Evolutionary conservation across 164 flowering plant species (phyloP), one percentile per base, ranked within the genome.

Genomic region (Santalum album): DNA sequence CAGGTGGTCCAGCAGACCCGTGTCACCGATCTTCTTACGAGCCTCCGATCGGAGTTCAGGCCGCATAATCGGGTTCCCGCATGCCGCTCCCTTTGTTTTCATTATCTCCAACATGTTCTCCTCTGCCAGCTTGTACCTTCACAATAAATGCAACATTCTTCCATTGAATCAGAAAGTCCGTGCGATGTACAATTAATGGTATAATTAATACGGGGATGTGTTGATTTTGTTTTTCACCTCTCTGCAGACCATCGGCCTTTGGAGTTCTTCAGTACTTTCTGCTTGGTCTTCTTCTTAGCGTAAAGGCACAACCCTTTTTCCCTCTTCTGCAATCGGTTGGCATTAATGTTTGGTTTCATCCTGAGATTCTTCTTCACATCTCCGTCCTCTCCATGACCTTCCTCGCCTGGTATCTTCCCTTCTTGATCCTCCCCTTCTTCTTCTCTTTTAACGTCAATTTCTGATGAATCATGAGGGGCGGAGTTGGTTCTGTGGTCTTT

Each of bases 1-100:
- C 35, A 92, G 70, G 60, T 92, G 98, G 59, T 89, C 98, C 20
- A 92, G 62, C 34, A 92, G 61, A 15, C 96, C 98, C 0, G 98
- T 92, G 49, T 92, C 98, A 0, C 98, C 96, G 0, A 89, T 92
- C 53, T 65, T 60, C 72, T 86, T 92, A 50, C 98, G 42, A 12
- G 94, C 96, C 62, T 81, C 91, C 21, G 54, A 35, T 58, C 96
- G 73, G 57, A 92, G 65, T 0, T 49, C 80, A 36, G 80, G 83
- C 47, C 96, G 64, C 7, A 83, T 54, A 3, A 92, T 74, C 6
- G 98, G 87, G 24, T 70, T 84, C 22, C 78, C 82, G 23, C 65
- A 59, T 22, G 69, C 70, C 2, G 96, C 96, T 3, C 75, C 75
- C 45, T 75, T 73, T n/a, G 69, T 74, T 61, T 78, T 77, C 92